Evolutionary conservation across 2,329 filamentous ascomycete species (phyloP).

Genomic region (Alternaria angustiovoidea): DNA sequence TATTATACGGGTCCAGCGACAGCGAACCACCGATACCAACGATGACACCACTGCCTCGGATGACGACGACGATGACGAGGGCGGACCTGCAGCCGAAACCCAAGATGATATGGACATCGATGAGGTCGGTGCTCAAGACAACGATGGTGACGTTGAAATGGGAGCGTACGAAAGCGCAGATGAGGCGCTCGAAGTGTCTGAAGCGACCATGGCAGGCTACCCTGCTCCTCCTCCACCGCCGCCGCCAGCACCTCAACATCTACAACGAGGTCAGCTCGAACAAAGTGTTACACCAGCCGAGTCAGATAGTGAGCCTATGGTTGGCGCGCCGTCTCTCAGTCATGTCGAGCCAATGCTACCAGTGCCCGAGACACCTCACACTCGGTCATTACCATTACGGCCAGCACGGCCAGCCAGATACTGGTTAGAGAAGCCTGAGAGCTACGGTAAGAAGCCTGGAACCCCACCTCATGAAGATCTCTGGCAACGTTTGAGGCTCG

Average conservation of each 20-base stretch:
- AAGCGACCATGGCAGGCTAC: constrained; percentile 80
- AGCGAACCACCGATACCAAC: constrained; percentile 53
- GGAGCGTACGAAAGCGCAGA: constrained; percentile 60
- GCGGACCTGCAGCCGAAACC: constrained; percentile 51
- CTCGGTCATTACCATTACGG: constrained; percentile 54
- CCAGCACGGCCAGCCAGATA: constrained; percentile 76
- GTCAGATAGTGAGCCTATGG: constrained; percentile 73
- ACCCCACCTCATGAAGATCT: constrained; percentile 83
- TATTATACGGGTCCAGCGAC: constrained; percentile 36
- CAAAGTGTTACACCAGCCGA: constrained; percentile 74
- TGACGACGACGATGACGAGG: constrained; percentile 59
- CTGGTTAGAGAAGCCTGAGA: constrained; percentile 83
- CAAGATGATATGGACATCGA: constrained; percentile 59
- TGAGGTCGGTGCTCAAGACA: constrained; percentile 55
- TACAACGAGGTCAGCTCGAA: constrained; percentile 57
- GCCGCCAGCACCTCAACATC: constrained; percentile 24
- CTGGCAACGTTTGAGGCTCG: constrained; percentile 85
- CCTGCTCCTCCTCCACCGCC: constrained; percentile 61
- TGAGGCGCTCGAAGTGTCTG: constrained; percentile 75
- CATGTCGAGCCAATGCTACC: constrained; percentile 72
- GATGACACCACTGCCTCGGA: constrained; percentile 52
- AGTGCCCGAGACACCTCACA: constrained; percentile 80
- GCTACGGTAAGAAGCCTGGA: constrained; percentile 69
- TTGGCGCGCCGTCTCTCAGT: constrained; percentile 65
- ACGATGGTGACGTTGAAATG: constrained; percentile 61